phyloP scores from a whole-genome alignment of 345 rosid genomes.

The Punica granatum region DNA sequence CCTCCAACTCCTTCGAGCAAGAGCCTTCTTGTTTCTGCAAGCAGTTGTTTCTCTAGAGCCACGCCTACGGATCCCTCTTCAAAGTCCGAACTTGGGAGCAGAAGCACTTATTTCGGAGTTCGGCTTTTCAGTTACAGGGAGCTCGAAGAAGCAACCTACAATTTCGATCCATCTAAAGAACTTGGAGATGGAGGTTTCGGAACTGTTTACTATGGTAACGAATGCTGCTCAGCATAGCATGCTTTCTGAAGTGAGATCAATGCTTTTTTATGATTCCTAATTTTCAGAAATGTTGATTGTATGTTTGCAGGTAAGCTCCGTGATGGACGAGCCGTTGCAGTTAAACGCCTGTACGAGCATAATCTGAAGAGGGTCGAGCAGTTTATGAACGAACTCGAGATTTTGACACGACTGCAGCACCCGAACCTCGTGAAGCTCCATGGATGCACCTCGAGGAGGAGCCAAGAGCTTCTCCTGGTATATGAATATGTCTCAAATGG shows the following conservation, averaged over 20 bases:
- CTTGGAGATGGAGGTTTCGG: slow-evolving; percentile 31
- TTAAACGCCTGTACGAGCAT: slow-evolving; percentile 26
- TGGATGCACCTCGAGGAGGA: slow-evolving; percentile 27
- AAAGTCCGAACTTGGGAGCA: slow-evolving; percentile 5
- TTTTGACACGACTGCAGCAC: slow-evolving; percentile 22
- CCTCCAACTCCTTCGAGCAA: slow-evolving; percentile 12
- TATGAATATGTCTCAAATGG: slow-evolving; percentile 23
- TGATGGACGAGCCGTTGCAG: slow-evolving; percentile 27
- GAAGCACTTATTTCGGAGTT: slow-evolving; percentile 23
- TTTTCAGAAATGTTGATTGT: neutral
- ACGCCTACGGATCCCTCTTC: slow-evolving; percentile 8
- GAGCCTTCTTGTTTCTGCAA: slow-evolving; percentile 4
- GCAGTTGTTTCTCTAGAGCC: slow-evolving; percentile 1
- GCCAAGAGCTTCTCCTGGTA: slow-evolving; percentile 24
- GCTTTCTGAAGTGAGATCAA: neutral
- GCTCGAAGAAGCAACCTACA: slow-evolving; percentile 23
- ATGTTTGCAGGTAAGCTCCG: slow-evolving; percentile 16
- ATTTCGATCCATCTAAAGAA: slow-evolving; percentile 22
- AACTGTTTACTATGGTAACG: slow-evolving; percentile 24
- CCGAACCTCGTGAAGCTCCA: slow-evolving; percentile 23
- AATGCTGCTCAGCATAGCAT: neutral
- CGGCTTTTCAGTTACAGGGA: slow-evolving; percentile 20
- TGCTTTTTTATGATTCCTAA: too few relatives aligned
- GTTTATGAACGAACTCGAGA: slow-evolving; percentile 26
- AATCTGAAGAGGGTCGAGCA: slow-evolving; percentile 23